A percentile compares a stretch with the other conserved stretches of the same genome.
Conservation (phyloP, 768 basidiomycete genomes). For the Vararia minispora region DNA sequence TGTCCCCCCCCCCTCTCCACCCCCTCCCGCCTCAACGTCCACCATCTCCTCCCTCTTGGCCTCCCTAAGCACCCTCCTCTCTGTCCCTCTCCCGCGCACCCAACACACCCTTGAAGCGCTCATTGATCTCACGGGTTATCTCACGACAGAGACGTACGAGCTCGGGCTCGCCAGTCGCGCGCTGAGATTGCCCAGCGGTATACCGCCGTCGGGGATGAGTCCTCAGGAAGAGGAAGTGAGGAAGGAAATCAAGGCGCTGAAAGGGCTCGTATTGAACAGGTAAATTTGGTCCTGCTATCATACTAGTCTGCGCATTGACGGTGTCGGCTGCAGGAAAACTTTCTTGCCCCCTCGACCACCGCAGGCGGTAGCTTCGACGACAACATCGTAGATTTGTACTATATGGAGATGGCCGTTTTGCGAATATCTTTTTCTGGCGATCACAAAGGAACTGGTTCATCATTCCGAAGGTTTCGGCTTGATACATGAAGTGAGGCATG, state of each 20-base stretch:
- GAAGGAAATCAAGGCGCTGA: constrained; percentile 65
- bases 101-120: constrained; percentile 58
- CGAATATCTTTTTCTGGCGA: no score
- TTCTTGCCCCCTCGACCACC: constrained; percentile 10
- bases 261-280: constrained; percentile 72
- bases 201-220: constrained; percentile 11
- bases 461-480: no score
- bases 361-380: constrained; percentile 4
- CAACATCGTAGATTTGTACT: neutral
- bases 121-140: constrained; percentile 68
- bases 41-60: constrained; percentile 15
- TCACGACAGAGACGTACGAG: constrained; percentile 62
- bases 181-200: constrained; percentile 13
- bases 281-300: no score
- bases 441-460: no score
- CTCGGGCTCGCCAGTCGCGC: constrained; percentile 20
- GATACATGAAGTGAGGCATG: no score
- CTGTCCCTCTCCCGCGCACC: constrained; percentile 19
- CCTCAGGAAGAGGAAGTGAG: constrained; percentile 57
- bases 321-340: constrained; percentile 7
- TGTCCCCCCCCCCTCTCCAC: constrained; percentile 18
- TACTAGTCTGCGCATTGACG: no score
- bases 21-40: constrained; percentile 20
- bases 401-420: no score
- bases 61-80: constrained; percentile 12